These are phyloP conservation scores for Pseudozyma thailandica DNA, from an alignment of 1,284 basidiomycete species.

Conservation along the genomic window DNA sequence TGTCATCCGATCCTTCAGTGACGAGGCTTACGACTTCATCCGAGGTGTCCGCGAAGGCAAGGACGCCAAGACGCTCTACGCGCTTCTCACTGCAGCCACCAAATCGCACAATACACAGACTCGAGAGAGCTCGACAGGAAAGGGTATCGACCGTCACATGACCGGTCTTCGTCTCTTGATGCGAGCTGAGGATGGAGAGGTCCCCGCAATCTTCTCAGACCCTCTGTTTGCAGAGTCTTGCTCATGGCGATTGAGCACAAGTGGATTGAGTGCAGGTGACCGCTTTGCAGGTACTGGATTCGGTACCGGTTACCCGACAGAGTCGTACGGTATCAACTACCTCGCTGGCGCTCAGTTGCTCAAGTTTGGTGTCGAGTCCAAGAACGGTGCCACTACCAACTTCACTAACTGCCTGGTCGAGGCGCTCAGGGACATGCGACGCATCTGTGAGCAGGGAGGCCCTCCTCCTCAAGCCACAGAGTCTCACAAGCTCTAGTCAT, in stretches of 20 bases:
- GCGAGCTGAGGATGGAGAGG: conserved; percentile 54
- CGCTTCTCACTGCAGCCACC: conserved; percentile 77
- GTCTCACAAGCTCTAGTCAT: conserved; percentile 40
- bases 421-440: conserved; percentile 79
- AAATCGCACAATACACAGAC: conserved; percentile 80
- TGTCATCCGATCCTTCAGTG: conserved; percentile 83
- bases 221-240: conserved; percentile 80
- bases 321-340: conserved; percentile 70
- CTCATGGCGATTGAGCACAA: conserved; percentile 91
- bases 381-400: conserved; percentile 79
- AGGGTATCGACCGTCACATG: conserved; percentile 90
- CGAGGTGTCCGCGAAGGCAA: conserved; percentile 77
- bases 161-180: conserved; percentile 78
- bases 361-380: conserved; percentile 96
- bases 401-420: conserved; percentile 79
- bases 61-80: conserved; percentile 72
- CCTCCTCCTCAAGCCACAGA: conserved; percentile 42
- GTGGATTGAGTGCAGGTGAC: conserved; percentile 85
- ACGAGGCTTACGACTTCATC: conserved; percentile 82
- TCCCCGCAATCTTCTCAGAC: conserved; percentile 71
- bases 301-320: conserved; percentile 66
- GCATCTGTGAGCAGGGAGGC: conserved; percentile 71
- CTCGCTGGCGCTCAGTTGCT: conserved; percentile 81
- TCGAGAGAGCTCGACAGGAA: conserved; percentile 82
- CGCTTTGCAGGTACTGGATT: conserved; percentile 90